Evolutionary conservation across 768 basidiomycete species (phyloP), one percentile per base, ranked within the genome.

Genomic region (Rhodotorula diobovata): DNA sequence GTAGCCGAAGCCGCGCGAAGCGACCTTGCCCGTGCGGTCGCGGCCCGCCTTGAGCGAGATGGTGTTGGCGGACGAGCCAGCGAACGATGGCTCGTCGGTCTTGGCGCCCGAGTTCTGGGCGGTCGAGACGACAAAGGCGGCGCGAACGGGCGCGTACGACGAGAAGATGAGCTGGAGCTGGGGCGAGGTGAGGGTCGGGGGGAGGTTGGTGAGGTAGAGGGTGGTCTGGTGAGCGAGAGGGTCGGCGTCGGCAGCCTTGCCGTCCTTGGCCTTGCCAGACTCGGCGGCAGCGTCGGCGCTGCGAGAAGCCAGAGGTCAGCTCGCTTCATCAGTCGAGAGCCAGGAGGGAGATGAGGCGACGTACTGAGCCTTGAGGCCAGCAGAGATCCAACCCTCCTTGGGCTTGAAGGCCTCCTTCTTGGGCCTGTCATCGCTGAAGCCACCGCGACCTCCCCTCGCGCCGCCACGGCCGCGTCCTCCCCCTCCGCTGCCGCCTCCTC

Each of bases 1-100:
- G 79, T 96, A 98, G 70, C 96, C 96, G 32, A 98, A 93, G 73
- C 95, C 95, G 79, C 97, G 96, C 2, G 92, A 93, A 16, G 56
- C 53, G 41, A 67, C 58, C 54, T 75, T 75, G 20, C 73, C 73
- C 11, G 73, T 75, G 34, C 73, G 70, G 60, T 75, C 73, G 61
- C 73, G 67, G 21, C 73, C 73, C 0, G 73, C 63, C n/a, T 68
- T 68, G 37, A 71, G 59, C 21, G 73, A 68, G 32, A 75, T 66
- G 32, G 65, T 51, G 64, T 75, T 75, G 41, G 67, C 71, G 76
- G 79, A 61, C 77, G 66, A 63, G 39, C 51, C 60, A 48, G 48
- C 69, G 23, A 71, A 71, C 4, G 54, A 46, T 34, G 70, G 10
- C 4, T 46, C 21, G 50, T 67, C 25, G 61, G 39, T 30, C 86